phyloP scores from a whole-genome alignment of 106 monocot genomes.

The Ottelia alismoides region DNA sequence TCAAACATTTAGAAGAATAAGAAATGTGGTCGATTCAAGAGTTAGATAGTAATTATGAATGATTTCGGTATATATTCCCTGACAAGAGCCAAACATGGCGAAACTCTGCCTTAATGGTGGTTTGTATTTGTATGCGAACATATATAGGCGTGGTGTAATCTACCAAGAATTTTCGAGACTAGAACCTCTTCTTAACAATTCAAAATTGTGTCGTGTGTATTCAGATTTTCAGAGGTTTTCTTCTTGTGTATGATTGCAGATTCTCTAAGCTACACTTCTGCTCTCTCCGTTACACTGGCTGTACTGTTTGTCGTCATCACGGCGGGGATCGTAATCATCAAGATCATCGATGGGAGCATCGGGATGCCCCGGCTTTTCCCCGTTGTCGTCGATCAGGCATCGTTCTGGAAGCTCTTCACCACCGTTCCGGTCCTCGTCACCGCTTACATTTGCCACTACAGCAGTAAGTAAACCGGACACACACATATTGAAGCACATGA shows the following conservation, averaged over 20 bases:
- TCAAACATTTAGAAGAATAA: too few species aligned
- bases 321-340: slow-evolving; percentile 4
- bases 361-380: slow-evolving; percentile 11
- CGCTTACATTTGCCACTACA: slow-evolving; percentile 16
- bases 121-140: too few species aligned
- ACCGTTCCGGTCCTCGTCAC: slow-evolving; percentile 12
- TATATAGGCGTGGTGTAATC: too few species aligned
- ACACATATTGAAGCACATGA: too few species aligned
- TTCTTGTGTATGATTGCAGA: background rate
- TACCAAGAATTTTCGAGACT: too few species aligned
- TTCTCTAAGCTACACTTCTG: slow-evolving; percentile 16
- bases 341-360: slow-evolving; percentile 4
- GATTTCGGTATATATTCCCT: too few species aligned
- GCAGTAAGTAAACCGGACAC: slow-evolving; percentile 13
- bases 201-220: background rate
- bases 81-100: too few species aligned
- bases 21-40: too few species aligned
- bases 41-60: too few species aligned
- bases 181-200: too few species aligned
- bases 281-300: slow-evolving; percentile 10
- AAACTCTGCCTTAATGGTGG: too few species aligned
- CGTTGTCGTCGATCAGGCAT: background rate
- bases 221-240: background rate
- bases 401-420: slow-evolving; percentile 22
- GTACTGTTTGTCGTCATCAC: slow-evolving; percentile 17